Base-by-base conservation (phyloP, 2,329 filamentous ascomycete species). In the Coniochaeta ligniaria region DNA sequence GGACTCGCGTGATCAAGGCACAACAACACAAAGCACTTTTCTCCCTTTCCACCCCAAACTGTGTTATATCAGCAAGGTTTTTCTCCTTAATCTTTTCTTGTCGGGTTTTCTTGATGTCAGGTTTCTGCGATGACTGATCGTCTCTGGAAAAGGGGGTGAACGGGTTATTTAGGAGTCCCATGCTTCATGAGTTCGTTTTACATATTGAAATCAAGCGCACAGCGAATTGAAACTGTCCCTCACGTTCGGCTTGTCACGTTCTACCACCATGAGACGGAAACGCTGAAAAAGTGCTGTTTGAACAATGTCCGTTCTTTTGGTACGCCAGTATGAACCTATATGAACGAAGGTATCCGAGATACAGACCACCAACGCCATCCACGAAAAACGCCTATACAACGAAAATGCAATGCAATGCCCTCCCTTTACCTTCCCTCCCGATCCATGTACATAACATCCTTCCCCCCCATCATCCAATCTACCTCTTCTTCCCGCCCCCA, bases 401-500 rank as follows among this genome's bases (percentile, higher is more conserved):
- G 14, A 14, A 52, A 52, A 59, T 50, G 57, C 57, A 22, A 47
- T 47, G 43, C 38, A 43, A n/a, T n/a, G n/a, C 20, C 57, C 41
- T 50, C 41, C 41, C 57, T 33, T 59, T n/a, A 41, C 20, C 38
- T 50, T n/a, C n/a, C n/a, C n/a, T n/a, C n/a, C n/a, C n/a, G n/a
- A 52, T 52, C 22, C 43, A 36, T 24, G n/a, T 35, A 28, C 47
- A 33, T 22, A 31, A 6, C 28, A 31, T 31, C 28, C 28, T 31
- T 31, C 28, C 9, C 9, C 35, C 45, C 26, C 43, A 54, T n/a
- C 17, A 3, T 6, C 24, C 20, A 9, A 3, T 36, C 70, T 81
- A 81, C 72, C 76, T 79, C 65, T 78, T 77, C 24, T 78, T 75
- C 61, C 81, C 79, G 66, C 85, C 72, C 63, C 80, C 82, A 70